Evolutionary conservation across 2,329 filamentous ascomycete genomes (phyloP), one percentile per base, ranked within the genome.

Genomic region (Xylariaceae sp.): DNA sequence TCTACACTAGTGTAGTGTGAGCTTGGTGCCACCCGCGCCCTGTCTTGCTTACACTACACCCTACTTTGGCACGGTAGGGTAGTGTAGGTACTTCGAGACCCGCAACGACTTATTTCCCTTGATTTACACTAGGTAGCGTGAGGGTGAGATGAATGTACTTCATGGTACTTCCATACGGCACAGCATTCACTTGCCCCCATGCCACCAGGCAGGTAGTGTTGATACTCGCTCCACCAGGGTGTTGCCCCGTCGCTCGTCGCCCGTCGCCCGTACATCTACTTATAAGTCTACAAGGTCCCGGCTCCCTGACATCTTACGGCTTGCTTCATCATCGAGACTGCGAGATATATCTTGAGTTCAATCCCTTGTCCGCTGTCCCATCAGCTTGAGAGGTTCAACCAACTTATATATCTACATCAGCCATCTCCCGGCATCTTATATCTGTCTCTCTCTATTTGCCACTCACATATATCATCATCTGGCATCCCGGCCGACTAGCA

Each of bases 261-360:
- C 23, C 23, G 60, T 65, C 61, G 57, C 51, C 53, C 47, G 42
- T 45, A n/a, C 42, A 8, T 57, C 50, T 64, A 64, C 63, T 70
- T 69, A 69, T 68, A 70, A 70, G 66, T 62, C 63, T 64, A 59
- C 57, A 64, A 57, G 57, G 34, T 65, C 65, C 67, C 62, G 57
- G 57, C 57, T 65, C 60, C 64, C 62, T 62, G 58, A 18, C 53
- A 35, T 60, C 61, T 66, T 65, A 67, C 63, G 62, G 59, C 60
- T 63, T 64, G 57, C 48, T 64, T 55, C 18, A 13, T 54, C 61
- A 53, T 64, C 69, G 68, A 70, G 68, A 67, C 68, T 69, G 68
- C 69, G 67, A 68, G 62, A 56, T 52, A 67, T 52, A 67, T 67
- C 65, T 61, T 56, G 60, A 60, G 64, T 68, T 64, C 59, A 66